Base-by-base conservation (phyloP, 805 yeast genomes). In the Zygoascus ofunaensis region DNA sequence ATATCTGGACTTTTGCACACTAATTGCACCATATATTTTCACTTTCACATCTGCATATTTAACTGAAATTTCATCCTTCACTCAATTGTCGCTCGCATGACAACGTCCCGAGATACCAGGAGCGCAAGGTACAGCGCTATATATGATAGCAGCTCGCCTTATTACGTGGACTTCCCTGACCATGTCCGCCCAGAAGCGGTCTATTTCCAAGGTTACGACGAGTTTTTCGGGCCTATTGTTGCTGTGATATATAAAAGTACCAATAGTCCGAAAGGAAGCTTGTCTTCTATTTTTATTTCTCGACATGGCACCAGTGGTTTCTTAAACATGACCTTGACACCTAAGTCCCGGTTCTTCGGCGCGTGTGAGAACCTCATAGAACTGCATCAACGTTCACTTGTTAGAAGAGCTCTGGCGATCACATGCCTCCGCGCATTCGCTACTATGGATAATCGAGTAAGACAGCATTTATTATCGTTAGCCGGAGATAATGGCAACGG, bases 331-430 rank as follows among this genome's bases (percentile, higher is more conserved):
- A 76, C 84, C 2, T 59, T 84, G 8, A 73, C 71, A 37, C 56
- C 68, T 0, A 63, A 71, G 38, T 85, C 95, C 1, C 70, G 82
- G 41, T 90, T 78, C 59, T 85, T 74, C 65, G 87, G 83, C 1
- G 92, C 95, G 1, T 75, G 89, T 52, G 75, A 79, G 54, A 87
- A 86, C 54, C 65, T 90, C 38, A 58, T 71, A 0, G 66, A 66
- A 0, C 61, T 69, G 8, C 70, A 71, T 53, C 68, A 69, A 49
- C 58, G 66, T 3, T 75, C 84, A 7, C 78, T 77, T 39, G 84
- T 81, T 2, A 72, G 94, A 50, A 72, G 76, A 49, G 80, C 90
- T 0, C 66, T 89, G 33, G 96, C 97, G 0, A 77, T 87, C 3
- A 71, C 92, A 1, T 63, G 75, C 18, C 65, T 89, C 48, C 74